Evolutionary conservation across 1,284 basidiomycete species (phyloP).

Genomic region (Cryptococcus sp.): DNA sequence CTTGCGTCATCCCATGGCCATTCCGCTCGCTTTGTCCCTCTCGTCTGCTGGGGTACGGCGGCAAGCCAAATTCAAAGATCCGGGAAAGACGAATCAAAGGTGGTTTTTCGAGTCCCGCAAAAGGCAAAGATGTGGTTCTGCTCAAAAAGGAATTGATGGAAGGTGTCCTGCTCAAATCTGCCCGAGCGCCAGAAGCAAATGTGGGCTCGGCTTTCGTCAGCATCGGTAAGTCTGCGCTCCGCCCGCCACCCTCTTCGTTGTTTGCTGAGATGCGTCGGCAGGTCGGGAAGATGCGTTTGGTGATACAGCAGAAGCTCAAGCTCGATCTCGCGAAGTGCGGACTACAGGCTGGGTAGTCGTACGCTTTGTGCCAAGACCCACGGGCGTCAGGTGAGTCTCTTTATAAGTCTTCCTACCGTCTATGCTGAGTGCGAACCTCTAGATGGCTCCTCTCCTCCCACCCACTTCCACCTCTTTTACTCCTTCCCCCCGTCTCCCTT

Average conservation of each 20-base stretch:
- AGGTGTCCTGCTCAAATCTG: constrained; percentile 40
- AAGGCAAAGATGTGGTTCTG: constrained; percentile 42
- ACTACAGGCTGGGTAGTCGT: constrained; percentile 53
- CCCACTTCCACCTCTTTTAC: constrained; percentile 45
- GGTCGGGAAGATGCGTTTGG: constrained; percentile 43
- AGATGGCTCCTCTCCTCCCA: constrained; percentile 46
- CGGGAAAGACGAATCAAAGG: constrained; percentile 31
- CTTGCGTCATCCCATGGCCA: constrained; percentile 48
- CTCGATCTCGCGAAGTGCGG: constrained; percentile 37
- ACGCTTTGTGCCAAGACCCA: constrained; percentile 48
- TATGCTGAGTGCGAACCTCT: neutral
- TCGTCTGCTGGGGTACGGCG: constrained; percentile 38
- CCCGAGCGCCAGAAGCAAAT: constrained; percentile 24
- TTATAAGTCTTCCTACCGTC: neutral
- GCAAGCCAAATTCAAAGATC: constrained; percentile 22
- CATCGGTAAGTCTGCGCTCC: constrained; percentile 35
- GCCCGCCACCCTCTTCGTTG: neutral
- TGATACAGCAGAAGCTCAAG: constrained; percentile 15
- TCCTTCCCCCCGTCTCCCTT: constrained; percentile 47
- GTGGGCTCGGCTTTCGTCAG: constrained; percentile 45
- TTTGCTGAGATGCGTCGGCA: constrained; percentile 8
- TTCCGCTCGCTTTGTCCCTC: constrained; percentile 47
- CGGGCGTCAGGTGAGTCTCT: constrained; percentile 42
- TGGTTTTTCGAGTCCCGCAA: constrained; percentile 28
- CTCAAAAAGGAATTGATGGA: constrained; percentile 48